A percentile compares a stretch with the other conserved stretches of the same genome.
phyloP scores from a whole-genome alignment of 2,329 filamentous ascomycete genomes.

The Hypocreales sp. region DNA sequence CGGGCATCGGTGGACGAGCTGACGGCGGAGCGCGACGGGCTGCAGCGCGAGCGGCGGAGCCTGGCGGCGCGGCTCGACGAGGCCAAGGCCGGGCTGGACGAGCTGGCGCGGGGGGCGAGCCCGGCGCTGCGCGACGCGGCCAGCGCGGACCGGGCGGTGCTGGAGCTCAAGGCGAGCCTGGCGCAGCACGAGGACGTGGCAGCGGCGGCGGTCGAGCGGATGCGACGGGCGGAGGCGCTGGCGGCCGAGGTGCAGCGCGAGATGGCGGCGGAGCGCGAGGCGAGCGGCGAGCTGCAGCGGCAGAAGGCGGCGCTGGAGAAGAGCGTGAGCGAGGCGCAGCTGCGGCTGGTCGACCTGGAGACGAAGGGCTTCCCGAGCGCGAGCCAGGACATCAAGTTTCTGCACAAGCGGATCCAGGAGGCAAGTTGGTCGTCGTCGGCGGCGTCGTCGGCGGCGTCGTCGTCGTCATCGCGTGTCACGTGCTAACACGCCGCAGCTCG shows the following conservation, averaged over 20 bases:
- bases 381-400: slow-evolving; percentile 87
- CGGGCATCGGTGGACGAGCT: slow-evolving; percentile 77
- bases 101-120: slow-evolving; percentile 70
- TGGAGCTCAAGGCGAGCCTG: slow-evolving; percentile 76
- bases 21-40: slow-evolving; percentile 66
- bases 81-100: slow-evolving; percentile 76
- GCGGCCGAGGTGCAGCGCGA: slow-evolving; percentile 87
- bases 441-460: too few species aligned
- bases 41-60: slow-evolving; percentile 79
- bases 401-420: slow-evolving; percentile 90
- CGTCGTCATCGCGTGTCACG: too few species aligned
- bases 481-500: too few species aligned
- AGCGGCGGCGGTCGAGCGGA: slow-evolving; percentile 85
- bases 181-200: slow-evolving; percentile 91
- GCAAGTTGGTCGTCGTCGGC: too few species aligned
- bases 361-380: slow-evolving; percentile 93
- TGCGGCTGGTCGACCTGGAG: slow-evolving; percentile 82
- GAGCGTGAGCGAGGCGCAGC: slow-evolving; percentile 75
- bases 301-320: slow-evolving; percentile 87
- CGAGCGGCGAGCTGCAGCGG: slow-evolving; percentile 66
- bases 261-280: slow-evolving; percentile 71
- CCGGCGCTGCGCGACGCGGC: slow-evolving; percentile 84
- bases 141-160: slow-evolving; percentile 70
- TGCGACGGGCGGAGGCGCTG: slow-evolving; percentile 83
- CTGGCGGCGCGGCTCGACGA: slow-evolving; percentile 75